Conservation (phyloP, 352 stramenopile genomes). For the Pythium oligandrum region DNA sequence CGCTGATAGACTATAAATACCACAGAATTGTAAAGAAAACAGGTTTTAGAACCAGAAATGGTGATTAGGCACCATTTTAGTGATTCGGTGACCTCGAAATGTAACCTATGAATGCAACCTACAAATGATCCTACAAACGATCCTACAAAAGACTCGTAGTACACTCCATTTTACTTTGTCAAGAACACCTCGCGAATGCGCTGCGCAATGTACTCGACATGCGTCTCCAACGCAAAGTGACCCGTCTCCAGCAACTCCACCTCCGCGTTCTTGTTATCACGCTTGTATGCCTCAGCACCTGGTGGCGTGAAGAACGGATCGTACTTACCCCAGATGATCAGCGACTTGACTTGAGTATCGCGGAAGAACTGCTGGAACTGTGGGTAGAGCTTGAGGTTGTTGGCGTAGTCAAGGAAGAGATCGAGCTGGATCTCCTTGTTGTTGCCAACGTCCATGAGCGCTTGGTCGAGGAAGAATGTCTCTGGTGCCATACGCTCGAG, state of each 20-base stretch:
- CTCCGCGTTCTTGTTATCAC: constrained; percentile 1
- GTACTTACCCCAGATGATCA: constrained; percentile 13
- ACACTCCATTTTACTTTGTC: background rate
- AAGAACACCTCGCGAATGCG: constrained; percentile 5
- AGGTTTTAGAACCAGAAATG: no score
- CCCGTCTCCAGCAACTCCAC: constrained; percentile 12
- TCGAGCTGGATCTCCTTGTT: constrained; percentile 15
- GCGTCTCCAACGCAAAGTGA: constrained; percentile 8
- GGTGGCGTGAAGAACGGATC: constrained; percentile 14
- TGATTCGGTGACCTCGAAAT: no score
- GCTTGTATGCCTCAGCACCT: constrained; percentile 5
- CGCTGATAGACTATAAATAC: no score
- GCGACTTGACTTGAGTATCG: constrained; percentile 5
- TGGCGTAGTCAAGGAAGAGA: constrained; percentile 8
- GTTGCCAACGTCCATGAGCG: constrained; percentile 5
- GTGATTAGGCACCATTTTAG: no score
- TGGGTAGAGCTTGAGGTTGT: constrained; percentile 8
- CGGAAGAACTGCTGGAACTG: constrained; percentile 12
- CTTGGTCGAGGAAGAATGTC: constrained; percentile 5
- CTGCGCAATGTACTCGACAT: constrained; percentile 12
- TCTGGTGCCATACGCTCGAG: constrained; percentile 8
- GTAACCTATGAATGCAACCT: no score
- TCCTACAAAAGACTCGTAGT: no score
- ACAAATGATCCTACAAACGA: no score
- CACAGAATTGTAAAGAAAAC: no score